Base-by-base conservation (phyloP, 306 rosid species). In the Dryas drummondii region DNA sequence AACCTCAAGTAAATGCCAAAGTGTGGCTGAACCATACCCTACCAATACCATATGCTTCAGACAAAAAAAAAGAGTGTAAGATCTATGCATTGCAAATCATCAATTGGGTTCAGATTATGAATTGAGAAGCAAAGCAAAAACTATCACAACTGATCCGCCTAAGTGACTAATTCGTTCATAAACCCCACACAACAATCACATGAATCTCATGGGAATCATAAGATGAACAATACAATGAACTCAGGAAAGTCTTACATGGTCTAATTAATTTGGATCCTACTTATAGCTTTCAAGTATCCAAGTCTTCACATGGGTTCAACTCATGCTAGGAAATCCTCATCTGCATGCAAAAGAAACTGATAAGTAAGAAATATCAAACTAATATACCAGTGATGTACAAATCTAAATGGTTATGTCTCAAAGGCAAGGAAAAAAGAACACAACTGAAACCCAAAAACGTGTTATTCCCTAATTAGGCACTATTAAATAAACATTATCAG, bases 301-400 rank as follows among this genome's bases (percentile, higher is more conserved):
- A 73, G 17, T 75, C 78, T 66, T 69, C 72, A 55, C 52, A 57
- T 53, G 59, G 59, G 44, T 27, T 72, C 73, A 60, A 66, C 68
- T 50, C 3, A 68, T 14, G 41, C 69, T 47, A 56, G 44, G 82
- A 58, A 41, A 66, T 42, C 27, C 32, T 59, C 80, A 79, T 67
- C 87, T 86, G 82, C 82, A 87, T 63, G 61, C 59, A n/a, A 68
- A 72, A 79, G 41, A 79, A 79, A 47, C 59, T 15, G 8, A 9
- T 47, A 27, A 53, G 79, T 79, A 78, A 52, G 56, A 41, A 68
- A 71, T 62, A 71, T 17, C 46, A 50, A 64, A 37, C 37, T 67
- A 12, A 19, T 16, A 69, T 8, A n/a, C 66, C 7, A 12, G 45
- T 13, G 7, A 1, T 32, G 9, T 60, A 13, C 42, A 60, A 11